Percentiles rank a stretch among this genome's conserved stretches.
Evolutionary conservation across 73 alveolate genomes (phyloP).

Genomic region (Paraurostyla sp.): DNA sequence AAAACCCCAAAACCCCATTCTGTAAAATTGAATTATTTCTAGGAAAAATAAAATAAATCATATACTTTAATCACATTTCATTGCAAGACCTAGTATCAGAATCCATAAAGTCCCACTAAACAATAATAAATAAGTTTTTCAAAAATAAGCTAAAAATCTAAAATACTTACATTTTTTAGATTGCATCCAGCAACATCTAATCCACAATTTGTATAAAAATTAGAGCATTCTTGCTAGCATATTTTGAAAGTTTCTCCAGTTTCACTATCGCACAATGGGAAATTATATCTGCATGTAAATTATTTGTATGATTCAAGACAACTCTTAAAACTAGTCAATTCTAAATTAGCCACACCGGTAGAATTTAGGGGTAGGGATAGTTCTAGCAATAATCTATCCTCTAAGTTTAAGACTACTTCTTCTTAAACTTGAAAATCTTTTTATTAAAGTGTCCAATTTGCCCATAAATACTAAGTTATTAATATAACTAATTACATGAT

Average conservation of each 20-base stretch:
- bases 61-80: too few species aligned
- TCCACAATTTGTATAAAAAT: slow-evolving; percentile 26
- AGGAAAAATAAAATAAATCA: too few species aligned
- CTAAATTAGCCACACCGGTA: neutral
- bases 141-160: neutral
- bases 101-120: slow-evolving; percentile 44
- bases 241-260: slow-evolving; percentile 30
- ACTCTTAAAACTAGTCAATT: neutral
- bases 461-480: slow-evolving; percentile 19
- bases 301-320: slow-evolving; percentile 20
- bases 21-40: too few species aligned
- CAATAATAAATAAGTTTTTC: too few species aligned
- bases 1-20: too few species aligned
- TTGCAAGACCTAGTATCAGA: slow-evolving; percentile 17
- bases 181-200: slow-evolving; percentile 16
- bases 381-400: slow-evolving; percentile 1
- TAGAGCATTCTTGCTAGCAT: slow-evolving; percentile 2
- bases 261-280: slow-evolving; percentile 8
- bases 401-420: slow-evolving; percentile 13
- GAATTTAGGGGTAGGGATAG: neutral
- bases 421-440: slow-evolving; percentile 23
- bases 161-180: slow-evolving; percentile 1
- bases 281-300: slow-evolving; percentile 34
- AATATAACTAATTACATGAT: neutral
- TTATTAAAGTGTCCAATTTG: neutral